phyloP scores from a whole-genome alignment of 2,329 filamentous ascomycete species.

The Tolypocladium tundrense region DNA sequence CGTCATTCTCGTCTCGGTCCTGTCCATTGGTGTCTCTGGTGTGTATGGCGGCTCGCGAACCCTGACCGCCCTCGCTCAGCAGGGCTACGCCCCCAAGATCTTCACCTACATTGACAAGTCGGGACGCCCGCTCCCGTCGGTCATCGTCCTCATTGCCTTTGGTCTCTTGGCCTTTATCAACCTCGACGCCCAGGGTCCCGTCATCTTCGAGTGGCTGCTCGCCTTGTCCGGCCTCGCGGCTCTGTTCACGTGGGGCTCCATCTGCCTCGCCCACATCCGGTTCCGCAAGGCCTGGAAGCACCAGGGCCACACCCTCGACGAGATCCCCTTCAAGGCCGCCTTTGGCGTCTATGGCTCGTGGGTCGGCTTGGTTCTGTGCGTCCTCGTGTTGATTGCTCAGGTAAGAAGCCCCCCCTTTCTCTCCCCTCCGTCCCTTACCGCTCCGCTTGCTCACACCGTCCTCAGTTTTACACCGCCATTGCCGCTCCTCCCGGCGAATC shows the following conservation, averaged over 20 bases:
- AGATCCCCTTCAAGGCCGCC: conserved; percentile 54
- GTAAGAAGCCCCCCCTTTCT: conserved; percentile 20
- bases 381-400: conserved; percentile 44
- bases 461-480: conserved; percentile 40
- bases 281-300: conserved; percentile 50
- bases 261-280: conserved; percentile 54
- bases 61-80: conserved; percentile 39
- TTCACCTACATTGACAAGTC: conserved; percentile 40
- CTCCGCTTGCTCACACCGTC: background rate
- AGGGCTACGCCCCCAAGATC: conserved; percentile 39
- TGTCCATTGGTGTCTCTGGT: conserved; percentile 41
- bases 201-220: conserved; percentile 52
- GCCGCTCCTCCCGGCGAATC: conserved; percentile 18
- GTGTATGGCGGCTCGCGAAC: conserved; percentile 43
- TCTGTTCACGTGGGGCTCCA: conserved; percentile 55
- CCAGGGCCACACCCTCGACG: conserved; percentile 51
- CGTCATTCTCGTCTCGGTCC: conserved; percentile 38
- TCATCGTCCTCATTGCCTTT: conserved; percentile 29
- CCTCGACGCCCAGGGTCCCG: conserved; percentile 29
- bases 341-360: conserved; percentile 54
- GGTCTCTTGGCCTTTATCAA: conserved; percentile 35
- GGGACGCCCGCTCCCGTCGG: conserved; percentile 36
- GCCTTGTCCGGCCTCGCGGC: conserved; percentile 50
- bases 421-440: background rate
- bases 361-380: conserved; percentile 47